Base-by-base conservation (phyloP, 2,329 filamentous ascomycete species). In the Penicillium sp. region DNA sequence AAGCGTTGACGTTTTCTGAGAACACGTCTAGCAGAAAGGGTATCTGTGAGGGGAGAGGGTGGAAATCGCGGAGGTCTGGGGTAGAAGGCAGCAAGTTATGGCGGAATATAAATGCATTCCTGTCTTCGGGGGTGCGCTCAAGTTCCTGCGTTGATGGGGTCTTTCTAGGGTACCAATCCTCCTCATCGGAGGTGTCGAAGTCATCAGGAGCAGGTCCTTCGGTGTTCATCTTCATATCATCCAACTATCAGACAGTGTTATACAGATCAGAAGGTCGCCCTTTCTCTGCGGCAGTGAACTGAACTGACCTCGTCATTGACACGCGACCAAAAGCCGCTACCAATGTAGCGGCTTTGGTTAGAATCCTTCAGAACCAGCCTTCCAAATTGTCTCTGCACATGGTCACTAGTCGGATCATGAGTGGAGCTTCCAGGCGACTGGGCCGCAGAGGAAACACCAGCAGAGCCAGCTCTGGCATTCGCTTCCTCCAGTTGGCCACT, bases 41-140 rank as follows among this genome's bases (percentile, higher is more conserved):
- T 0, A 86, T 76, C 54, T 86, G 83, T 0, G 83, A 85, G 0
- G 84, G 82, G 0, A 84, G 65, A 0, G 84, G 84, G 14, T 80
- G 79, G 5, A 84, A 78, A 1, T 80, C 74, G 5, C 72, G 68
- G 3, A 78, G 63, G 48, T 78, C 68, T 0, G 73, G 67, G 3
- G 64, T 60, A 4, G 72, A 62, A 0, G 71, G 50, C 20, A 60
- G 59, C 39, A 69, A 42, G 48, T 70, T 81, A 60, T 84, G 79
- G 17, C 77, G 69, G 64, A 86, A 86, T 4, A 86, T 61, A 65
- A 86, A 85, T 1, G 78, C 79, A 65, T 84, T 76, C 4, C 82
- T 79, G 42, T 83, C 80, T 17, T 61, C 62, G 14, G 81, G 77
- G 4, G 77, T 71, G 6, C 79, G 75, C 4, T 77, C 71, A 5